Evolutionary conservation across 495 filamentous ascomycete species (phyloP).

Genomic region (Penicillium cataractarum): DNA sequence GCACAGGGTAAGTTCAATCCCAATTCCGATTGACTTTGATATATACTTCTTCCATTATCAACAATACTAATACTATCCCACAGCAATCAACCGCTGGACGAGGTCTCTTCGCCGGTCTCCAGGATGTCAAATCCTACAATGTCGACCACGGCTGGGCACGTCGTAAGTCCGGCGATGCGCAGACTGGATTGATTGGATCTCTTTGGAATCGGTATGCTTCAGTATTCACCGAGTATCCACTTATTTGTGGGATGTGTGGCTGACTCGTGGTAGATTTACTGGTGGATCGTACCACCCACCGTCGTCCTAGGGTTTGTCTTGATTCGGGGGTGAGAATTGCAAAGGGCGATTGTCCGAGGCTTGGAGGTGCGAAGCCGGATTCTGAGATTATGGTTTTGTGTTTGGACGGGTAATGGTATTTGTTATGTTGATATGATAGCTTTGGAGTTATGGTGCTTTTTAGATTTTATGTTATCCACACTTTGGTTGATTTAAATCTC

Average conservation of each 20-base stretch:
- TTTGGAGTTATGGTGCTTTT: slow-evolving; percentile 4
- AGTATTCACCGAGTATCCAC: too few relatives aligned
- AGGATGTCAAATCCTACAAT: slow-evolving; percentile 50
- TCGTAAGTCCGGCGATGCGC: slow-evolving; percentile 22
- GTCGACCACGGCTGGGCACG: slow-evolving; percentile 47
- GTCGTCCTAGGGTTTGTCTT: neutral
- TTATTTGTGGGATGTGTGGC: neutral
- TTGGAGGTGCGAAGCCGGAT: neutral
- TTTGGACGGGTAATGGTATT: too few relatives aligned
- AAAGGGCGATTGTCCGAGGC: neutral
- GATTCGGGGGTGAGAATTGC: neutral
- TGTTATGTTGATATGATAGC: neutral
- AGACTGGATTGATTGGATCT: slow-evolving; percentile 20
- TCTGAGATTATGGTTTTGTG: too few relatives aligned
- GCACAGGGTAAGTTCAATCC: slow-evolving; percentile 37
- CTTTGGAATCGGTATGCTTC: slow-evolving; percentile 26
- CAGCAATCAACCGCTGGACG: slow-evolving; percentile 44
- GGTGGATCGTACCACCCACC: slow-evolving; percentile 20
- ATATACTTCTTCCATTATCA: too few relatives aligned
- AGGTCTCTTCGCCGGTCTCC: slow-evolving; percentile 50
- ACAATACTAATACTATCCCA: neutral
- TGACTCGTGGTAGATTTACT: slow-evolving; percentile 9
- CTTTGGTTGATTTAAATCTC: neutral
- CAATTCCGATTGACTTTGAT: neutral
- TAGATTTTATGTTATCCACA: neutral